Conservation (phyloP, 2,329 filamentous ascomycete species). For the Colletotrichum abscissum region DNA sequence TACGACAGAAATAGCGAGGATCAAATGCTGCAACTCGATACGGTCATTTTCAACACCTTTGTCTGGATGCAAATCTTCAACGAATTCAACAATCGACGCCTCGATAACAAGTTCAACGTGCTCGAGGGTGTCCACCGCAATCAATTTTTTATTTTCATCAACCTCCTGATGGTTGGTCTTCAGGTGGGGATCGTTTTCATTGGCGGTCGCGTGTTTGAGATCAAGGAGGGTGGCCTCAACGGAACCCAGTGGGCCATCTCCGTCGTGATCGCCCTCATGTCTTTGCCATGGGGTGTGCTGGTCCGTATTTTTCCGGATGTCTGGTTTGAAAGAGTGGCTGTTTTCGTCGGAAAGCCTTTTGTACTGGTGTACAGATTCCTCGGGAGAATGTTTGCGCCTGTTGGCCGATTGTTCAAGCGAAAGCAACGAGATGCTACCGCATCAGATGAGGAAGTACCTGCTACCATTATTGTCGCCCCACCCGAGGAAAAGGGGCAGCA, state of each 20-base stretch:
- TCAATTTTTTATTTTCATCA: slow-evolving; percentile 68
- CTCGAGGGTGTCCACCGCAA: slow-evolving; percentile 68
- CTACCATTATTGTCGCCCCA: slow-evolving; percentile 12
- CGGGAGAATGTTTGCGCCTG: slow-evolving; percentile 1
- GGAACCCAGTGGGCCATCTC: slow-evolving; percentile 66
- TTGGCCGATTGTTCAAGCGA: slow-evolving; percentile 23
- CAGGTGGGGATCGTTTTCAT: slow-evolving; percentile 69
- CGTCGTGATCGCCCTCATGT: slow-evolving; percentile 58
- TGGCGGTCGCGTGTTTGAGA: slow-evolving; percentile 63
- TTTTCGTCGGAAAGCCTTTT: slow-evolving; percentile 25
- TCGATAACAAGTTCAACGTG: slow-evolving; percentile 72
- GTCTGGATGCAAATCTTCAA: slow-evolving; percentile 87
- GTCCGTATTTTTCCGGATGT: slow-evolving; percentile 63
- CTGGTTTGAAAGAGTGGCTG: slow-evolving; percentile 5
- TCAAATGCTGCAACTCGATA: slow-evolving; percentile 59
- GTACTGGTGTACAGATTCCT: background rate
- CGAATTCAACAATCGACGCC: slow-evolving; percentile 72
- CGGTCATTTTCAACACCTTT: slow-evolving; percentile 86
- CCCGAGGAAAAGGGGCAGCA: background rate
- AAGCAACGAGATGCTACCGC: background rate
- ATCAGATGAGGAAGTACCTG: background rate
- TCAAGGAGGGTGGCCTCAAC: slow-evolving; percentile 44
- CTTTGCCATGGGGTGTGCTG: slow-evolving; percentile 60
- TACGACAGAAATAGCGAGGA: slow-evolving; percentile 13
- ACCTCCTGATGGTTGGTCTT: slow-evolving; percentile 65